Evolutionary conservation across 139 green algal genomes (phyloP).

Genomic region (Picochlorum sp.): DNA sequence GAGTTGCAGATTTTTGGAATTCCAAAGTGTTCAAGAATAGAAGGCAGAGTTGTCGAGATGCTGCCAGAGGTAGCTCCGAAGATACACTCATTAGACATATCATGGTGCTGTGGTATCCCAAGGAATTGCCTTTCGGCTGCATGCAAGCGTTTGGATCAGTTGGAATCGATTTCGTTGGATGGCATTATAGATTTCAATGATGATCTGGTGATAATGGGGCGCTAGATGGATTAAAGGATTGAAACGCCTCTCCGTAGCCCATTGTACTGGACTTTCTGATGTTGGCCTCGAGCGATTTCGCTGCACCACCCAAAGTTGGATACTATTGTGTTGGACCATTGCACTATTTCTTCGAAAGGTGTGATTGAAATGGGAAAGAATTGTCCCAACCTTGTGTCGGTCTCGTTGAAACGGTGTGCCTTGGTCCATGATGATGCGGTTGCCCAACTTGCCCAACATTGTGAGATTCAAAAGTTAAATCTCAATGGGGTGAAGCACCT

Average conservation of each 20-base stretch:
- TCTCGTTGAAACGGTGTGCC: slow-evolving; percentile 39
- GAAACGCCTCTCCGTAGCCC: slow-evolving; percentile 23
- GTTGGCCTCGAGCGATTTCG: slow-evolving; percentile 3
- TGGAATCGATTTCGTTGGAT: slow-evolving; percentile 38
- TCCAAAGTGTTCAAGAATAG: slow-evolving; percentile 33
- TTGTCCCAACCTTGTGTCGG: slow-evolving; percentile 9
- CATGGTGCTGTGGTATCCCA: slow-evolving; percentile 42
- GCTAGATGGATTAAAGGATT: slow-evolving; percentile 17
- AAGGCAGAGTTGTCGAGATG: slow-evolving; percentile 16
- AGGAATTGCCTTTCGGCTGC: slow-evolving; percentile 15
- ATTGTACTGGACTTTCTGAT: not conserved
- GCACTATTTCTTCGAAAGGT: not conserved
- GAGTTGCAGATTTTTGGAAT: slow-evolving; percentile 21
- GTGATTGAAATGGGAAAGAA: not conserved
- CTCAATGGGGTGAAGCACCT: slow-evolving; percentile 23
- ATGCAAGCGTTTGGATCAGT: slow-evolving; percentile 14
- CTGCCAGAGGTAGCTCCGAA: slow-evolving; percentile 35
- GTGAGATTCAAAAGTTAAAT: slow-evolving; percentile 21
- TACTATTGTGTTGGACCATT: slow-evolving; percentile 4
- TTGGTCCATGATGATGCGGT: slow-evolving; percentile 36
- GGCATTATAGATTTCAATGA: slow-evolving; percentile 13
- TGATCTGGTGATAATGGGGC: not conserved
- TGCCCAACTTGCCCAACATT: slow-evolving; percentile 13
- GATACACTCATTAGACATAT: slow-evolving; percentile 35
- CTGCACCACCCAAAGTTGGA: not conserved